phyloP scores from a whole-genome alignment of 192 early-diverging fungal genomes.

The Linderina pennispora region DNA sequence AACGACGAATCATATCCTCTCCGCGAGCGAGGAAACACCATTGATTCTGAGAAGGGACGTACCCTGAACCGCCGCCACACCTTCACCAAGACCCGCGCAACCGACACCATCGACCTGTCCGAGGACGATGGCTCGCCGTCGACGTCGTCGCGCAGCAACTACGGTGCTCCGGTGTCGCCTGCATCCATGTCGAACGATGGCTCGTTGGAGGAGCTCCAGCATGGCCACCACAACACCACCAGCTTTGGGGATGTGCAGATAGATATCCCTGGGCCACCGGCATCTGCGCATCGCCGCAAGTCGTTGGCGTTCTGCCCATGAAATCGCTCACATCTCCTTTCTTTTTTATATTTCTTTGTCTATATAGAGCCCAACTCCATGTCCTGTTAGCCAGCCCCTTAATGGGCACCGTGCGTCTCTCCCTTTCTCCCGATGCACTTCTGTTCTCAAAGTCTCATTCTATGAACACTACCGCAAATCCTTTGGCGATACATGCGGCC shows the following conservation, averaged over 20 bases:
- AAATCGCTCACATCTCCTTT: not conserved
- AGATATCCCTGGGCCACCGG: slow-evolving; percentile 35
- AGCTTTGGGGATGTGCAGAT: slow-evolving; percentile 30
- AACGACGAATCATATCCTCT: slow-evolving; percentile 36
- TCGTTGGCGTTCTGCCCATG: slow-evolving; percentile 6
- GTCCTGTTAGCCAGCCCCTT: too few species aligned
- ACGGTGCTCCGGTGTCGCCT: slow-evolving; percentile 19
- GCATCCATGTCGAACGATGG: slow-evolving; percentile 5
- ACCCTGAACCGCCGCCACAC: slow-evolving; percentile 21
- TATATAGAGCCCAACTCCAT: too few species aligned
- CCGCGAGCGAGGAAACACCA: slow-evolving; percentile 28
- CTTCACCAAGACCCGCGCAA: slow-evolving; percentile 6
- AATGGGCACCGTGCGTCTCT: too few species aligned
- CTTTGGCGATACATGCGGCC: too few species aligned
- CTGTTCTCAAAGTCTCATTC: too few species aligned
- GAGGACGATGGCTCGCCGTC: slow-evolving; percentile 32
- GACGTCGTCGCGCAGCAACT: slow-evolving; percentile 30
- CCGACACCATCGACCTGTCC: slow-evolving; percentile 8
- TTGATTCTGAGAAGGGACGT: slow-evolving; percentile 27
- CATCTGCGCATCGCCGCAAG: slow-evolving; percentile 11
- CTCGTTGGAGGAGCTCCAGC: too few species aligned
- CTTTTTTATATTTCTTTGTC: not conserved
- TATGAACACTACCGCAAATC: too few species aligned
- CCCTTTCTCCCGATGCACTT: too few species aligned
- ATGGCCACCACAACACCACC: too few species aligned